Evolutionary conservation across 2,329 filamentous ascomycete genomes (phyloP), one percentile per base, ranked within the genome.

Genomic region (Cylindrodendrum hubeiense): DNA sequence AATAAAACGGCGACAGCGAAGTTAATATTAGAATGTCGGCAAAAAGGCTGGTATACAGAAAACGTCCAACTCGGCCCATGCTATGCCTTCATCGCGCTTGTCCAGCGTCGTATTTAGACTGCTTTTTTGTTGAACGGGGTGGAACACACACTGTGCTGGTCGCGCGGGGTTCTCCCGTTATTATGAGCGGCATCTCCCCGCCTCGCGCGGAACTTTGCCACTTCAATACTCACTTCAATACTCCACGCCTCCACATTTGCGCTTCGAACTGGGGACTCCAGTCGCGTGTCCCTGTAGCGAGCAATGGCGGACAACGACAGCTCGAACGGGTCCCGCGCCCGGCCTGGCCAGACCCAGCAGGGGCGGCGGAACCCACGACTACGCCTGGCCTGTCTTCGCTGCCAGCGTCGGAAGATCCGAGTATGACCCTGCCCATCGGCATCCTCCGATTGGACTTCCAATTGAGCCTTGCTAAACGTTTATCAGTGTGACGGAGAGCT

Each of bases 351-450:
- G 58, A 50, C 39, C 9, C 73, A 71, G 15, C 65, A 67, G 34
- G 61, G 67, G 6, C 67, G 70, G 47, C 73, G 72, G 10, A 77
- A 73, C 30, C 67, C 71, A 26, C 68, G 77, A 17, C 66, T 77
- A 46, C 70, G 75, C 6, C 68, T 81, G 49, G 73, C 77, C 0
- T 76, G 75, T 67, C 69, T 72, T 19, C 74, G 79, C 5, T 86
- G 84, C 60, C 84, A 86, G 64, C 76, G 82, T 44, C 78, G 84
- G 26, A 86, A 86, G 74, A 86, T 86, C 70, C 80, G 80, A 49
- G 83, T 83, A 75, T 24, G 78, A 67, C 9, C 15, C 4, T 21
- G 21, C 15, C 2, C 1, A 17, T n/a, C n/a, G 28, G 37, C 19
- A 9, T 12, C 28, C 21, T 7, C 22, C 52, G 22, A 28, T 28